Evolutionary conservation across 164 flowering plant species (phyloP).

Genomic region (Chimonanthus praecox): DNA sequence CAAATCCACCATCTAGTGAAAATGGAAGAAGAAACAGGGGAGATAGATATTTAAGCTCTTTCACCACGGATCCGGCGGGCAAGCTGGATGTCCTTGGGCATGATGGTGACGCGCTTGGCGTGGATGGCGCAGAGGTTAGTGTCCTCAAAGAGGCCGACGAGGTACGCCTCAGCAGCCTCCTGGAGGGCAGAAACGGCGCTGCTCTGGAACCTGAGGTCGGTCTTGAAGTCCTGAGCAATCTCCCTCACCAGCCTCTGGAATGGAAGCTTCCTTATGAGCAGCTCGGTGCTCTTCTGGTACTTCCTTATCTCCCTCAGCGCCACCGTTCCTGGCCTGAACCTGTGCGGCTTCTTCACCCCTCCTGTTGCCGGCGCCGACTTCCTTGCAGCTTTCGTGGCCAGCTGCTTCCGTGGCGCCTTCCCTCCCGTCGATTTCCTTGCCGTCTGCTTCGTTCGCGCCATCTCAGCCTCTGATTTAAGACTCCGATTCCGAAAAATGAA

Average conservation of each 20-base stretch:
- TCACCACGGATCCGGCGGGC: conserved; percentile 15
- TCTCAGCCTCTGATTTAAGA: not conserved
- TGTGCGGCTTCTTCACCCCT: conserved; percentile 16
- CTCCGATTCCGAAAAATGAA: not conserved
- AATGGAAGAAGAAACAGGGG: not conserved
- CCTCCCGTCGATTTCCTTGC: conserved; percentile 15
- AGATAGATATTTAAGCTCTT: conserved; percentile 1
- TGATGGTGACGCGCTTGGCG: conserved; percentile 15
- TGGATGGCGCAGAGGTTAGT: conserved; percentile 17
- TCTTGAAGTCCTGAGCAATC: conserved; percentile 17
- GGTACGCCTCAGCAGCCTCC: conserved; percentile 12
- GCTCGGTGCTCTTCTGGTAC: conserved; percentile 18
- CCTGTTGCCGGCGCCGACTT: conserved; percentile 17
- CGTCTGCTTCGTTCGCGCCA: conserved; percentile 12
- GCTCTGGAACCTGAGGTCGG: conserved; percentile 17
- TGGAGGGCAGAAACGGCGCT: conserved; percentile 10
- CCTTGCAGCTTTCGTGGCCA: conserved; percentile 15
- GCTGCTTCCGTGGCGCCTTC: conserved; percentile 16
- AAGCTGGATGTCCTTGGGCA: conserved; percentile 17
- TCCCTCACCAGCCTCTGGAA: conserved; percentile 16
- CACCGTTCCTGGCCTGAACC: conserved; percentile 15
- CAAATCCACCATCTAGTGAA: not conserved
- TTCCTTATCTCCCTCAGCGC: conserved; percentile 15
- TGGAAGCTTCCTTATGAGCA: conserved; percentile 13
- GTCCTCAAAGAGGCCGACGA: conserved; percentile 13